Percentiles rank a stretch among this genome's conserved stretches.
These are phyloP conservation scores for Aplosporella prunicola DNA, from an alignment of 2,329 filamentous ascomycete species.

Conservation along the genomic window DNA sequence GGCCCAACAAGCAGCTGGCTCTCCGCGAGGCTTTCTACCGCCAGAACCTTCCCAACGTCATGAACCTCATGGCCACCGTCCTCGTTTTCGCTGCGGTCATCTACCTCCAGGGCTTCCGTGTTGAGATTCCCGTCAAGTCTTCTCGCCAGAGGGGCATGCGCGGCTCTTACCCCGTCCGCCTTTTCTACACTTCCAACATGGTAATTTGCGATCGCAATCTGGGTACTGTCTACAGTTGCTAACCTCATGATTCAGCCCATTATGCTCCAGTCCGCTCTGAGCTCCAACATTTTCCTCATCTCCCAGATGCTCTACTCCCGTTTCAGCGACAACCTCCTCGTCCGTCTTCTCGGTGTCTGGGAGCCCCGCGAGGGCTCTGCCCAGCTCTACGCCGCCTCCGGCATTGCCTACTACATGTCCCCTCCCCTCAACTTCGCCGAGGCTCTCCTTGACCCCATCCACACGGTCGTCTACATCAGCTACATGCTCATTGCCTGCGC, in stretches of 20 bases:
- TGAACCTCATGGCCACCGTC: conserved; percentile 92
- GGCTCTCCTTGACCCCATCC: conserved; percentile 90
- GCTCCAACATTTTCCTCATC: conserved; percentile 98
- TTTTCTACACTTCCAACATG: conserved; percentile 99
- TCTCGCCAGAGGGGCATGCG: conserved; percentile 97
- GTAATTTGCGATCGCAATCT: background rate
- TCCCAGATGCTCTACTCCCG: conserved; percentile 99
- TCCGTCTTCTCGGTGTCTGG: conserved; percentile 96
- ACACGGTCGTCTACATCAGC: conserved; percentile 87
- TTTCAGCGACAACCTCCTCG: conserved; percentile 97
- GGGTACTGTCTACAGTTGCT: no score
- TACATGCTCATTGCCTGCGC: conserved; percentile 98
- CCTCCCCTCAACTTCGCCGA: conserved; percentile 96
- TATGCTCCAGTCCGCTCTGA: conserved; percentile 98
- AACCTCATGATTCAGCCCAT: conserved; percentile 53
- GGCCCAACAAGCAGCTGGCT: conserved; percentile 98
- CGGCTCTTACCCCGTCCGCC: conserved; percentile 93
- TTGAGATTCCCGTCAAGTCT: conserved; percentile 99
- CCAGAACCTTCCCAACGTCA: conserved; percentile 98
- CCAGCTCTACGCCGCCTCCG: conserved; percentile 87
- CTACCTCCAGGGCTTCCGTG: conserved; percentile 98
- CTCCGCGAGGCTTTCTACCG: conserved; percentile 98
- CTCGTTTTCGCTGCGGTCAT: conserved; percentile 94
- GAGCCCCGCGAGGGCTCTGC: conserved; percentile 93
- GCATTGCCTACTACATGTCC: conserved; percentile 99